Base-by-base conservation (phyloP, 2,329 filamentous ascomycete species). In the Alternaria hordeiaustralica region DNA sequence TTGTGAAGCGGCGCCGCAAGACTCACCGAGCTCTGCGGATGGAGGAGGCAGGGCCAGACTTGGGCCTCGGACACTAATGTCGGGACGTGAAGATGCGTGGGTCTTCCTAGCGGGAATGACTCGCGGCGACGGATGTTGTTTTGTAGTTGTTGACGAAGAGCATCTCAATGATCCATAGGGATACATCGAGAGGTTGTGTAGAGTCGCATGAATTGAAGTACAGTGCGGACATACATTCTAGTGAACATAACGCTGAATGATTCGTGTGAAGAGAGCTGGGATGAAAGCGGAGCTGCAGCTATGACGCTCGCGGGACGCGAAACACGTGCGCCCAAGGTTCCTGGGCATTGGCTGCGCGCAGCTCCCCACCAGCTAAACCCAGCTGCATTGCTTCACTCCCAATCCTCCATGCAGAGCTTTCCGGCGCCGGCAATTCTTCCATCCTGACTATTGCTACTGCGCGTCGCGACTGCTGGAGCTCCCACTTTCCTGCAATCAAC, bases 391-490 rank as follows among this genome's bases (percentile, higher is more conserved):
- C 49, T 36, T 53, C 49, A 36, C 18, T 53, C 28, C 47, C 28
- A 26, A 36, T 51, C 43, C 44, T 50, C 23, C 46, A 60, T 43
- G 62, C 64, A 68, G 65, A 62, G 55, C 69, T 64, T 68, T 56
- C 46, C 51, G 49, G 55, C 50, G 28, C 55, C 12, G 33, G 55
- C 36, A 54, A 15, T 45, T 46, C 18, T 43, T 62, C 18, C 25
- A 36, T 26, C 47, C 28, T 58, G 41, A 41, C 33, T 20, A 28
- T 36, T 47, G 47, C 53, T 65, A 46, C 58, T 47, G 43, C 58
- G 47, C 15, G 63, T 55, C 43, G 61, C 58, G 59, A 61, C 60
- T 66, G 58, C 54, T 64, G 53, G 57, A 62, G 58, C 28, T 51
- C 57, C 55, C 46, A 45, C 53, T 47, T 60, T 55, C 43, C n/a